phyloP scores from a whole-genome alignment of 768 basidiomycete species.

The Mycena floridula region DNA sequence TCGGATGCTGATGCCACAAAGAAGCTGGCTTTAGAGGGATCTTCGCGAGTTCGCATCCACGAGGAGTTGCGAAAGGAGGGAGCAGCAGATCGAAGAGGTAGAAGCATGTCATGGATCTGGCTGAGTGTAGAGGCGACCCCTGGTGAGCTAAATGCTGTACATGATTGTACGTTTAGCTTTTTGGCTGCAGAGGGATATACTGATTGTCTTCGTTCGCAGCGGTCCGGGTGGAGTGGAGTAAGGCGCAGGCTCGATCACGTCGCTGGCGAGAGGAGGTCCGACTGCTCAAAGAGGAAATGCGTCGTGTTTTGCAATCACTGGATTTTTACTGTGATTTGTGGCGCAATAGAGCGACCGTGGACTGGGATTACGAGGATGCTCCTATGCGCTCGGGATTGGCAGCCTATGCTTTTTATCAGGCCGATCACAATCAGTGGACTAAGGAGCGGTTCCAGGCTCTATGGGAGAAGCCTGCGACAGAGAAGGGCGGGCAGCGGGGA shows the following conservation, averaged over 20 bases:
- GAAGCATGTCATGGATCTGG: neutral
- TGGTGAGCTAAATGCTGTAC: neutral
- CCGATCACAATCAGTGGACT: neutral
- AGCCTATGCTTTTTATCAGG: neutral
- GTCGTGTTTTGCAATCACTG: slow-evolving; percentile 14
- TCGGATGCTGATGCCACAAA: neutral
- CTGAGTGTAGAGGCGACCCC: neutral
- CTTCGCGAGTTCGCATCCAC: neutral
- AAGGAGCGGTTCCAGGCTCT: neutral
- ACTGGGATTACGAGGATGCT: neutral
- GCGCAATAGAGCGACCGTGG: slow-evolving; percentile 2
- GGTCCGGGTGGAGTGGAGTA: slow-evolving; percentile 25
- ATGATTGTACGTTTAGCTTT: neutral
- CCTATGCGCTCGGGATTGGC: neutral
- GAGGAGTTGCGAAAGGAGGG: too few relatives aligned
- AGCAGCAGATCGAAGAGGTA: too few relatives aligned
- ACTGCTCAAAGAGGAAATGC: slow-evolving; percentile 29
- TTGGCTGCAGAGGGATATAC: neutral
- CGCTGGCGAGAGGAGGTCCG: slow-evolving; percentile 29
- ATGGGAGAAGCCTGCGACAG: too few relatives aligned
- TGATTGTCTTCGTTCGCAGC: slow-evolving; percentile 10
- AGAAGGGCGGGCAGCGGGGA: too few relatives aligned
- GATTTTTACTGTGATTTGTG: slow-evolving; percentile 15
- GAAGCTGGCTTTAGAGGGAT: neutral
- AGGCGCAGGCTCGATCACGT: slow-evolving; percentile 19